Evolutionary conservation across 306 rosid genomes (phyloP).

Genomic region (Pachyrhizus erosus): DNA sequence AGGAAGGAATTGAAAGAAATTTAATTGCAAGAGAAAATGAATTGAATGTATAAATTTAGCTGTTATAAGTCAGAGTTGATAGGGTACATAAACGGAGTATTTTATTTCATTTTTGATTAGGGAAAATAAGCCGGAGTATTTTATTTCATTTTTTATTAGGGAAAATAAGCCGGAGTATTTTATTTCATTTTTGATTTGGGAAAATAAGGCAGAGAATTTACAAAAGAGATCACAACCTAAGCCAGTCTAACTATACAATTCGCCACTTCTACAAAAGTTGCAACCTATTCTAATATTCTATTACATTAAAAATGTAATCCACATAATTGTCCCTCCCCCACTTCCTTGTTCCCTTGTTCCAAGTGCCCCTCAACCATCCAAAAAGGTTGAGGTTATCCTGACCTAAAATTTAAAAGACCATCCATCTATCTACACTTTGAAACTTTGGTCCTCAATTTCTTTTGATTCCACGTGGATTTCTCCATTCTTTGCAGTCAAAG

Average conservation of each 20-base stretch:
- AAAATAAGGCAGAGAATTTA: slow-evolving; percentile 35
- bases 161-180: neutral
- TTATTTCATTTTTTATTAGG: neutral
- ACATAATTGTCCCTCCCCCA: slow-evolving; percentile 36
- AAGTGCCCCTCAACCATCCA: slow-evolving; percentile 39
- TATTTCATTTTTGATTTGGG: neutral
- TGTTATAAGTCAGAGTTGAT: slow-evolving; percentile 10
- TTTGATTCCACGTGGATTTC: slow-evolving; percentile 53
- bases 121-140: slow-evolving; percentile 27
- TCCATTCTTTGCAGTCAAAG: slow-evolving; percentile 59
- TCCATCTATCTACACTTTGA: slow-evolving; percentile 54
- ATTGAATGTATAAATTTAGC: no score
- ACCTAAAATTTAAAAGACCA: slow-evolving; percentile 18
- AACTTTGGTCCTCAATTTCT: slow-evolving; percentile 49
- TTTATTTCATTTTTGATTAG: neutral
- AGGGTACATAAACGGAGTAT: slow-evolving; percentile 10
- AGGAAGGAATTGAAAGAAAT: no score
- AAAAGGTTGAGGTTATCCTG: slow-evolving; percentile 35
- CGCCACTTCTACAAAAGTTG: slow-evolving; percentile 52
- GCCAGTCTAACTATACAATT: slow-evolving; percentile 61
- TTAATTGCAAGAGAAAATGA: no score
- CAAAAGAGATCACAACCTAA: slow-evolving; percentile 43
- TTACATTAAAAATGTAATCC: slow-evolving; percentile 12
- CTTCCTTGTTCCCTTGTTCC: neutral
- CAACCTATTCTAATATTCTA: slow-evolving; percentile 45